Evolutionary conservation across 2,329 filamentous ascomycete species (phyloP), one percentile per base, ranked within the genome.

Genomic region (Aspergillus aculeatus): DNA sequence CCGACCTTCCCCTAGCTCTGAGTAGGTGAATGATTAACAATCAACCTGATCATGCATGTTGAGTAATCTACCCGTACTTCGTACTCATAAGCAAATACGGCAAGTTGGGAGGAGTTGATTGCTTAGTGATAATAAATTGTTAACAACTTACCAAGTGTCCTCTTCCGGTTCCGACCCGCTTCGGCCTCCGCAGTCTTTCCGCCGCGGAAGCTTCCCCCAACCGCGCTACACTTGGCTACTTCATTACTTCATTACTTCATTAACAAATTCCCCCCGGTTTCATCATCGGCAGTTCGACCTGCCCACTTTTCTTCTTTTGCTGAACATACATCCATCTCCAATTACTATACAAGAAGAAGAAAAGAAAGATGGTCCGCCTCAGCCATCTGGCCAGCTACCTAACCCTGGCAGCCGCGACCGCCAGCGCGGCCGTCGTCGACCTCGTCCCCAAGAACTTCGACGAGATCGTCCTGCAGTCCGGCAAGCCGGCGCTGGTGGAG

Each of bases 401-500:
- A 60, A 84, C 82, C 59, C 81, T 86, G 62, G 88, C 90, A 71
- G 76, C 74, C 68, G 86, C 83, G 70, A 87, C 88, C 70, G 95
- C 92, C 58, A 87, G 88, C 70, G 95, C 92, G 57, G 89, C 91
- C 58, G 95, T 99, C 65, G 83, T 96, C 69, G 94, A 98, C 77
- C 88, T 99, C 62, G 87, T 90, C 61, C 92, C 94, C 58, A 82
- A 82, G 70, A 99, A 97, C 83, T 99, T 99, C 77, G 94, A 98
- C 82, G 81, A 89, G 51, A 83, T 96, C 57, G 92, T 96, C 65
- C 84, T 96, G 62, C 87, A 96, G 76, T 94, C 91, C 50, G 92
- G 92, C 78, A 98, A 96, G 82, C 94, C 95, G 48, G 93, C 95
- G 0, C 88, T 99, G 26, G 92, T 98, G 69, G 93, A 98, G 78